Base-by-base conservation (phyloP, 2,329 filamentous ascomycete species). In the Diaporthe aspalathi region DNA sequence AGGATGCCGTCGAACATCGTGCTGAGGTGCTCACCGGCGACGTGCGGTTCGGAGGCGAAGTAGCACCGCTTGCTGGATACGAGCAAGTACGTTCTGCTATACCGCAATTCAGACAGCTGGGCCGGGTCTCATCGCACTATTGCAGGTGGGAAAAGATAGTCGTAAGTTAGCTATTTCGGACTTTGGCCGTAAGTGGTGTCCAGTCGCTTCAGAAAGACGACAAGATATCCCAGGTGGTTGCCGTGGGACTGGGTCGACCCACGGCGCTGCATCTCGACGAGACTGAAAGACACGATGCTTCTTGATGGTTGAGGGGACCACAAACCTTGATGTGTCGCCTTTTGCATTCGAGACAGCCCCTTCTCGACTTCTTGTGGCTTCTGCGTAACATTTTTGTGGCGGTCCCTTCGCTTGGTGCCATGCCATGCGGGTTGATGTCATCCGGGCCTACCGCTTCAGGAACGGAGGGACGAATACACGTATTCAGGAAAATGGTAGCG, bases 341-440 rank as follows among this genome's bases (percentile, higher is more conserved):
- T 70, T 80, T 80, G 75, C 78, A 81, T 72, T 78, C 76, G 20
- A 74, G 71, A 70, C 79, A 81, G 27, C 79, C 79, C 16, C 71
- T 73, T 50, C 76, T 75, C 20, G 79, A 80, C 75, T 81, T 81
- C 69, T 77, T 79, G 75, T 80, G 79, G 57, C 57, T 63, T 47
- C 57, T 63, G 43, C 57, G 57, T 20, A 63, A 22, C 57, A 67
- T 75, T 75, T 40, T 78, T 77, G 70, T 76, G 74, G 57, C 57
- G 27, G 57, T 40, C 47, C 40, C 57, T 63, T 63, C 57, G 57
- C 47, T 63, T 63, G 57, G 40, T 16, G 40, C 43, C 57, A 63
- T 63, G 17, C 32, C n/a, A 63, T 49, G 40, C 57, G 22, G 57
- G 57, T 32, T 11, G 27, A 40, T 49, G 24, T 49, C 57, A 63